Conservation (phyloP, 2,329 filamentous ascomycete genomes). For the Cordyceps sp. region DNA sequence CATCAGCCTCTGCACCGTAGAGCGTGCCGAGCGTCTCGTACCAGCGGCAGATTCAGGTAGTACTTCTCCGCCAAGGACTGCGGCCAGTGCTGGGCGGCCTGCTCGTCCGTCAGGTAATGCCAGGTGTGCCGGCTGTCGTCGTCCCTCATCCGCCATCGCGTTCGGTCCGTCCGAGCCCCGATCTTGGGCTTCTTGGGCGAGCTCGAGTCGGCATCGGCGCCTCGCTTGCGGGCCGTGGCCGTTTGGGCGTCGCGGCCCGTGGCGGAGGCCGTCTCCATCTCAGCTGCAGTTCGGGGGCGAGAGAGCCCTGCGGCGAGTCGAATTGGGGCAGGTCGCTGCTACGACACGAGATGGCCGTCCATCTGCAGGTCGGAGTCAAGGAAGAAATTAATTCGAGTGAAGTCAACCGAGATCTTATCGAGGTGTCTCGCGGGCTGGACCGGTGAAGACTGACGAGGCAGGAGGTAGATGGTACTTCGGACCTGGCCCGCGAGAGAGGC, state of each 20-base stretch:
- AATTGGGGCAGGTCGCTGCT: too few relatives aligned
- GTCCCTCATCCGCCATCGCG: constrained; percentile 70
- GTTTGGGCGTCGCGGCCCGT: constrained; percentile 13
- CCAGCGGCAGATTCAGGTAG: constrained; percentile 63
- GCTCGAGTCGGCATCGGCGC: constrained; percentile 18
- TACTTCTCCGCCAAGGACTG: constrained; percentile 84
- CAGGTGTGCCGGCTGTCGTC: constrained; percentile 80
- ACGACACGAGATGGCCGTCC: too few relatives aligned
- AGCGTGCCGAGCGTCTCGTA: constrained; percentile 21
- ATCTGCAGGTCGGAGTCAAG: too few relatives aligned
- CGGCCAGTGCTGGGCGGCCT: constrained; percentile 61
- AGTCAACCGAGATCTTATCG: too few relatives aligned
- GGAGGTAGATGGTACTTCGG: too few relatives aligned
- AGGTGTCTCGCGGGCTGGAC: too few relatives aligned
- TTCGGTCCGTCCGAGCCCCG: constrained; percentile 53
- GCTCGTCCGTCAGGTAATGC: constrained; percentile 70
- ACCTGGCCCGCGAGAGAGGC: too few relatives aligned
- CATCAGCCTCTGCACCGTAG: neutral
- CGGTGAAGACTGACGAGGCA: too few relatives aligned
- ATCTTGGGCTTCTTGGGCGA: constrained; percentile 30
- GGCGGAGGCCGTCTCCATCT: constrained; percentile 2
- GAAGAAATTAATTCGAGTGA: too few relatives aligned
- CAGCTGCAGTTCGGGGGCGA: too few relatives aligned
- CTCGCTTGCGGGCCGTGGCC: constrained; percentile 24
- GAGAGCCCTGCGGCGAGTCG: too few relatives aligned